Evolutionary conservation across 306 rosid genomes (phyloP).

Genomic region (Vigna radiata): DNA sequence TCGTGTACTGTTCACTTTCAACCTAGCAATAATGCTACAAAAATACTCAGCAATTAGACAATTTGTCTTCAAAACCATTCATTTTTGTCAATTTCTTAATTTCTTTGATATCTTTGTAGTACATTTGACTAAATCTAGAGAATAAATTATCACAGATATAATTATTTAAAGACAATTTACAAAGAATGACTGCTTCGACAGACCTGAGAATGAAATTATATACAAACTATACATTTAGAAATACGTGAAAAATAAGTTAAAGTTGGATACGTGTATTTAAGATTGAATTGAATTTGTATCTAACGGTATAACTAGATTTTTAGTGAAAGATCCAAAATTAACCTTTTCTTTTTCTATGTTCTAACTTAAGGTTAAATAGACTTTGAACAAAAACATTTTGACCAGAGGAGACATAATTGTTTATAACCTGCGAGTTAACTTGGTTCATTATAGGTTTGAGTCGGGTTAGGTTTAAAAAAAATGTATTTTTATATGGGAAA

Average conservation of each 20-base stretch:
- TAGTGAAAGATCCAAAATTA: too few species aligned
- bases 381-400: too few species aligned
- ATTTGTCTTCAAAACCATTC: background rate
- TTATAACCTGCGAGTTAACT: too few species aligned
- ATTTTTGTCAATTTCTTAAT: background rate
- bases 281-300: too few species aligned
- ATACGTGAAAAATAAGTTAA: background rate
- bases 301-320: too few species aligned
- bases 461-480: too few species aligned
- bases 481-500: too few species aligned
- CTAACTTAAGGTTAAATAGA: too few species aligned
- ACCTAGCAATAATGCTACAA: background rate
- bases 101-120: background rate
- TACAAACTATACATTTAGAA: background rate
- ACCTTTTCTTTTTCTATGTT: too few species aligned
- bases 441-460: too few species aligned
- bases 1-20: background rate
- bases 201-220: background rate
- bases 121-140: background rate
- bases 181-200: background rate
- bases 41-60: background rate
- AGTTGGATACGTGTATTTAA: too few species aligned
- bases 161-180: background rate
- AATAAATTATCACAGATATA: background rate
- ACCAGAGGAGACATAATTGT: fast-evolving